Base-by-base conservation (phyloP, 2,329 filamentous ascomycete genomes). In the Stromatinia cepivora region DNA sequence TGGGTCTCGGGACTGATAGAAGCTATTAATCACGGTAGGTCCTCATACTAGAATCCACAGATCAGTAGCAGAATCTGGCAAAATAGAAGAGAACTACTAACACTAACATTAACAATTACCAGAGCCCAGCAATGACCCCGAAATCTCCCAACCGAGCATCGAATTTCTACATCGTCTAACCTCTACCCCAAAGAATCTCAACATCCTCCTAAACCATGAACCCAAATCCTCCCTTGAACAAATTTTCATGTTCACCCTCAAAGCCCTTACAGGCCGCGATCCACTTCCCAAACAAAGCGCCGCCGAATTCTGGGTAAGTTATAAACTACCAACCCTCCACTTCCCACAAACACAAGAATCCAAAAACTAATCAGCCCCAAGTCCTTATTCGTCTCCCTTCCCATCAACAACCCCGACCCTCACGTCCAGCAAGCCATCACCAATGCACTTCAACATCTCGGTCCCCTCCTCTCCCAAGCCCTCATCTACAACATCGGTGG, bases 231-330 rank as follows among this genome's bases (percentile, higher is more conserved):
- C 84, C 15, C 82, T 90, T 1, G 87, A 90, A 70, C 87, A 84
- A 73, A 85, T 93, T 71, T 90, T 96, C 75, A 80, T 89, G 66
- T 94, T 94, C 75, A 86, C 88, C 0, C 81, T 95, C 17, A 85
- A 87, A 74, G 88, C 92, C 10, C 81, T 96, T 9, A 85, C 89
- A 56, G 90, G 89, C 17, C 87, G 84, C 42, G 92, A 95, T 70
- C 88, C 90, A 0, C 81, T 96, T 13, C 90, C 92, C 0, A 96
- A 95, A 79, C 86, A 86, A 42, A 87, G 90, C 3, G 87, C 92
- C 1, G 87, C 89, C 11, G 87, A 90, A 39, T 92, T 96, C 71
- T 95, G 92, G 91, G 88, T 90, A 80, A 73, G 70, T 42, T 9
- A 52, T 6, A 63, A n/a, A n/a, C 15, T 10, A 50, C 6, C 15